Percentiles rank a stretch among this genome's conserved stretches.
Evolutionary conservation across 441 rosid species (phyloP).

Genomic region (Arabidopsis lyrata): DNA sequence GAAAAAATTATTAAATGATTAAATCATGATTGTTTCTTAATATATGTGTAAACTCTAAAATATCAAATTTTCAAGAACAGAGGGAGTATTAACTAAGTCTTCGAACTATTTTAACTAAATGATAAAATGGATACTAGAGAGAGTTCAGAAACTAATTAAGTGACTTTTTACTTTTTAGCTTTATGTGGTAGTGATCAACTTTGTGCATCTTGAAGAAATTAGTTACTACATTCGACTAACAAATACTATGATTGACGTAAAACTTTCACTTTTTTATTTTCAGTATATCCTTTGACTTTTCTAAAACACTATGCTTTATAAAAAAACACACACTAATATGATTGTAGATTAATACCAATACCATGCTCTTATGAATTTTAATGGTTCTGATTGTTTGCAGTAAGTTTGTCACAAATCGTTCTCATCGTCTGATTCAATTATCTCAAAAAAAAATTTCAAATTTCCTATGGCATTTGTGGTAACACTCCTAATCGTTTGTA

Average conservation of each 20-base stretch:
- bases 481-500: background rate
- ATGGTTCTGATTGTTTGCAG: background rate
- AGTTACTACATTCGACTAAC: slow-evolving; percentile 25
- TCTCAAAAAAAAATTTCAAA: background rate
- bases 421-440: background rate
- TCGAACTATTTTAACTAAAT: background rate
- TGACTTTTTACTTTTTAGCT: background rate
- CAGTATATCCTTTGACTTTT: background rate
- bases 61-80: too few species aligned
- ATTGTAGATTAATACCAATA: background rate
- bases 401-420: background rate
- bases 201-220: background rate
- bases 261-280: background rate
- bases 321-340: background rate
- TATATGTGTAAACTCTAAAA: too few species aligned
- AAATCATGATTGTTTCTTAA: too few species aligned
- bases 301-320: background rate
- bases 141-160: background rate
- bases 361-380: background rate
- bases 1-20: too few species aligned
- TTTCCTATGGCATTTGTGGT: background rate
- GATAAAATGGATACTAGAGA: background rate
- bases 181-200: slow-evolving; percentile 4
- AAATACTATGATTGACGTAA: background rate
- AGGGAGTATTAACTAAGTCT: slow-evolving; percentile 10